Evolutionary conservation across 225 moss, liverwort and hornwort species (phyloP).

Genomic region (Sphagnum tenellum): DNA sequence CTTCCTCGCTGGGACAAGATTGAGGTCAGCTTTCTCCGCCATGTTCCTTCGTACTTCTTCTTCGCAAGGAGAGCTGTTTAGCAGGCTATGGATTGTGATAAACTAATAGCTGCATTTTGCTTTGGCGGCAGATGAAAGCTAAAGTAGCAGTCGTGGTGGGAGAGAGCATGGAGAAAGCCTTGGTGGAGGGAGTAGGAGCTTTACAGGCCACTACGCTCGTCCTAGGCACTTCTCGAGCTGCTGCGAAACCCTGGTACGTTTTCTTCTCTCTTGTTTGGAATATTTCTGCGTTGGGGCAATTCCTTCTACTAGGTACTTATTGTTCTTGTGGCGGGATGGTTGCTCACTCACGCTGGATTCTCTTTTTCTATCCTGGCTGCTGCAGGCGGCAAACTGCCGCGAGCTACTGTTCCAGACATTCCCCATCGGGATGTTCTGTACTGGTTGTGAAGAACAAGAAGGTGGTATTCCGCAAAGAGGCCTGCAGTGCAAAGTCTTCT

Average conservation of each 20-base stretch:
- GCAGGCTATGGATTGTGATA: too few species aligned
- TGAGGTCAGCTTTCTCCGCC: too few species aligned
- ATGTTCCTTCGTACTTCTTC: too few species aligned
- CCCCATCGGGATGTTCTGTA: constrained; percentile 1
- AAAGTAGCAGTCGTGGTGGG: not conserved
- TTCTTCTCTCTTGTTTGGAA: not conserved
- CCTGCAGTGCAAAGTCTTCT: too few species aligned
- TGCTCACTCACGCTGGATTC: too few species aligned
- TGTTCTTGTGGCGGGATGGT: too few species aligned
- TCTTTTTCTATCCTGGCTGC: too few species aligned
- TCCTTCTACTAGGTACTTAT: too few species aligned
- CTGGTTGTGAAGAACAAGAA: constrained; percentile 5
- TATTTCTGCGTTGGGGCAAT: too few species aligned
- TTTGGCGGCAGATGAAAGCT: constrained; percentile 1
- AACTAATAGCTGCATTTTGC: too few species aligned
- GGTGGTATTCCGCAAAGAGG: not conserved
- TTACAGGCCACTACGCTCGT: constrained; percentile 1
- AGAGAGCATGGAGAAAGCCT: constrained; percentile 2
- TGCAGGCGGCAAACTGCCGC: not conserved
- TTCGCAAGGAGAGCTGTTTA: too few species aligned
- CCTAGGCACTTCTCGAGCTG: not conserved
- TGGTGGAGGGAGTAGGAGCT: constrained; percentile 4
- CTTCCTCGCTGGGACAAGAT: too few species aligned
- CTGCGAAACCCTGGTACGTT: not conserved
- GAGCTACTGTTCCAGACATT: not conserved